These are phyloP conservation scores for Mucor racemosus DNA, from an alignment of 371 early-diverging fungal species.

Conservation along the genomic window DNA sequence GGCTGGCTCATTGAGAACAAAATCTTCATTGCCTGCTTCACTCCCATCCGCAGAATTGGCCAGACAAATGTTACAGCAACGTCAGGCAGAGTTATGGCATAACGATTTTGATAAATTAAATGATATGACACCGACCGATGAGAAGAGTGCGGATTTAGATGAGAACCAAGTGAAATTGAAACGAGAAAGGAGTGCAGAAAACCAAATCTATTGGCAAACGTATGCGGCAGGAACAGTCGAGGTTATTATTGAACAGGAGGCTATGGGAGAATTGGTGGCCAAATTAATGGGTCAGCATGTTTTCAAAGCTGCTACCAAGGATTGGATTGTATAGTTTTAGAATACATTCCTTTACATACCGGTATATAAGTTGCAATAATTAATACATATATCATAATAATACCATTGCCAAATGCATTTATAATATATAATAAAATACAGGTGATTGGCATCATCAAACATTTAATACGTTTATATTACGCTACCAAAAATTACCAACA, in stretches of 20 bases:
- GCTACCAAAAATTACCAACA: no score
- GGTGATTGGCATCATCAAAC: no score
- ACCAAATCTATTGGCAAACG: constrained; percentile 37
- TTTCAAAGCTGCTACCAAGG: constrained; percentile 33
- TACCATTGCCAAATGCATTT: no score
- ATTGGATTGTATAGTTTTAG: constrained; percentile 8
- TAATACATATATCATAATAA: no score
- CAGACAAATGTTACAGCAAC: constrained; percentile 32
- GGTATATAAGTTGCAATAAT: no score
- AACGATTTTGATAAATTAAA: constrained; percentile 19
- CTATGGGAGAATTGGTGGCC: constrained; percentile 34
- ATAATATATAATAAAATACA: no score
- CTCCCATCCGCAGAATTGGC: constrained; percentile 48
- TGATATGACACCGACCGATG: background rate
- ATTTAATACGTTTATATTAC: no score
- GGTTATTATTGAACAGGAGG: constrained; percentile 40
- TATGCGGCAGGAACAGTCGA: constrained; percentile 49
- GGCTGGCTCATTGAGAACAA: constrained; percentile 43
- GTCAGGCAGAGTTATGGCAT: constrained; percentile 33
- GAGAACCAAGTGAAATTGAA: background rate
- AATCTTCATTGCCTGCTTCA: constrained; percentile 43
- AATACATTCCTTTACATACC: no score
- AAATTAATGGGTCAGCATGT: constrained; percentile 44
- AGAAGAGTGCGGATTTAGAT: background rate
- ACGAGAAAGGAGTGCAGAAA: constrained; percentile 13